Conservation (phyloP, 371 early-diverging fungal genomes). For the Lichtheimia ramosa region DNA sequence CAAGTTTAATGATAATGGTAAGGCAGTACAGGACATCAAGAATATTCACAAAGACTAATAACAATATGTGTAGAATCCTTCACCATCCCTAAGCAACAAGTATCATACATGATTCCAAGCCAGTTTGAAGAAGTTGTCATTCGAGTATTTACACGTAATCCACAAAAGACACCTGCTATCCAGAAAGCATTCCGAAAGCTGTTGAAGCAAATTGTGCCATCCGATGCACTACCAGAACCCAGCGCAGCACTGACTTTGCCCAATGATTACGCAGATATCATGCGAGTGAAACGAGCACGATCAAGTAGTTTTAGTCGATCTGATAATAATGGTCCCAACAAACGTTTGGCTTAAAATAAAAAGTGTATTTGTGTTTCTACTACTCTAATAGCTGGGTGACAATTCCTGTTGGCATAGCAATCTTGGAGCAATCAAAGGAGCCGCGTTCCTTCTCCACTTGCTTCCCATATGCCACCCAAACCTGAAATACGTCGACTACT, state of each 20-base stretch:
- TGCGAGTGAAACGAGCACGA: constrained; percentile 15
- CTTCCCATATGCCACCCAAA: constrained; percentile 36
- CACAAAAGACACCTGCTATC: constrained; percentile 56
- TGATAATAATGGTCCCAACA: neutral
- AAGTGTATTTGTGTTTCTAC: no score
- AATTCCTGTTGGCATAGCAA: no score
- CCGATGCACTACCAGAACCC: constrained; percentile 9
- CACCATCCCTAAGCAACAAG: constrained; percentile 65
- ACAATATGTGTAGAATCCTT: constrained; percentile 46
- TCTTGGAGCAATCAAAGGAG: neutral
- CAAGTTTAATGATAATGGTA: constrained; percentile 61
- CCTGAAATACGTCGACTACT: constrained; percentile 43
- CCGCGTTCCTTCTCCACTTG: constrained; percentile 40
- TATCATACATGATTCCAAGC: constrained; percentile 72
- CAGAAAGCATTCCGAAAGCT: constrained; percentile 57
- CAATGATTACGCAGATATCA: constrained; percentile 13
- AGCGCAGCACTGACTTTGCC: constrained; percentile 21
- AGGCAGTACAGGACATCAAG: neutral
- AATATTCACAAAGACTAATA: no score
- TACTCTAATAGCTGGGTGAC: no score
- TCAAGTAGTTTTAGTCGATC: constrained; percentile 12
- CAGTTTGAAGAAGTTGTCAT: constrained; percentile 72
- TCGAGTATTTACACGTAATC: constrained; percentile 66
- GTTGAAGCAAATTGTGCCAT: constrained; percentile 14
- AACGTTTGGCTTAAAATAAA: neutral